Base-by-base conservation (phyloP, 148 eudicot species). In the Heliosperma pusillum region DNA sequence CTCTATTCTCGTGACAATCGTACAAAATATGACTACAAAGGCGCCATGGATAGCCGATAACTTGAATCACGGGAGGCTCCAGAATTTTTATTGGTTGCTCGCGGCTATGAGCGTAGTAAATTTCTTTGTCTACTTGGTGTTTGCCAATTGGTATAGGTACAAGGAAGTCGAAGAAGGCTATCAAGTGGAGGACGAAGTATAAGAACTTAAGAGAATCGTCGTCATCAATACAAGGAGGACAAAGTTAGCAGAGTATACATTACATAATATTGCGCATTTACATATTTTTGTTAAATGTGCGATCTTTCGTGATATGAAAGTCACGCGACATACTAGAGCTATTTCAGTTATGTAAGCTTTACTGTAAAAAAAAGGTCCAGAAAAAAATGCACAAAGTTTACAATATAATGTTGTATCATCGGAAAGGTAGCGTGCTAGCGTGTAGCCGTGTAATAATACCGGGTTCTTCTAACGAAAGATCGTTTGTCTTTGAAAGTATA, bases 11-110 rank as follows among this genome's bases (percentile, higher is more conserved):
- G 98, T 93, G 27, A 73, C 84, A 0, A 27, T 91, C 1, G 98
- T 93, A 66, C 89, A 93, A 71, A 86, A 75, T 63, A 21, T 90
- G 19, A 90, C 90, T 0, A 79, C 56, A 11, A 77, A 33, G 30
- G 77, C 70, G 63, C 93, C 98, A 5, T 94, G 98, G 98, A 70
- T 94, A 20, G 96, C 98, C 5, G 88, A 94, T 76, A 87, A 94
- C 64, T 83, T 94, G 10, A 94, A 94, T 82, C 72, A 85, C 68
- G 98, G 98, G 66, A 90, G 76, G 86, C 89, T 92, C 3, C 81
- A 94, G 52, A 68, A 90, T 42, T 94, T 91, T 83, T 94, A 92
- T 24, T 94, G 97, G 97, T 61, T 94, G 61, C 77, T 94, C 79
- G 87, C 85, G 2, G 74, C 56, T 13, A 64, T 93, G 76, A 85